Conservation (phyloP, 1,284 basidiomycete genomes). For the Exobasidium cylindrosporum region DNA sequence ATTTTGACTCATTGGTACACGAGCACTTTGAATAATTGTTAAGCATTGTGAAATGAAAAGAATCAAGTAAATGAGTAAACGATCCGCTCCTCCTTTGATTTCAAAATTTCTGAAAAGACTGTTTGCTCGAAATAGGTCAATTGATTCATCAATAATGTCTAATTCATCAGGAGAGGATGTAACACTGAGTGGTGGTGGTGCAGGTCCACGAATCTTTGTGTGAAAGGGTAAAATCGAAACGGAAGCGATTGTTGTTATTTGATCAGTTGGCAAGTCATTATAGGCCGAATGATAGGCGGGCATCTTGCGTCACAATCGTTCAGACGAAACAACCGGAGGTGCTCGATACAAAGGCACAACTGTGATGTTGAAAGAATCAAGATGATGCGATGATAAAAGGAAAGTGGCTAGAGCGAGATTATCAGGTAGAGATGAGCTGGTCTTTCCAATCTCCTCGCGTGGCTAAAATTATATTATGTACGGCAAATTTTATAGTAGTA, state of each 20-base stretch:
- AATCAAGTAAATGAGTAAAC: conserved; percentile 91
- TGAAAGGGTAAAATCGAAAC: conserved; percentile 85
- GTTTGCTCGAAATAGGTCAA: conserved; percentile 97
- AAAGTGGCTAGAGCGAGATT: no score
- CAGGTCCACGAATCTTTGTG: conserved; percentile 85
- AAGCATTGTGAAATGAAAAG: conserved; percentile 98
- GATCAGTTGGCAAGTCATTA: conserved; percentile 71
- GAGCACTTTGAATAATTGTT: conserved; percentile 57
- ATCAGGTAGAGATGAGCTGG: neutral
- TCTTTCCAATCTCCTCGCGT: neutral
- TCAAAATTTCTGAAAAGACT: conserved; percentile 99
- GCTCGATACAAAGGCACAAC: no score
- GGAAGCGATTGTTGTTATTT: conserved; percentile 82
- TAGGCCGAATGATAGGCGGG: conserved; percentile 81
- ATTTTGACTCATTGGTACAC: conserved; percentile 57
- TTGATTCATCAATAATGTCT: conserved; percentile 93
- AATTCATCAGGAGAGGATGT: conserved; percentile 59
- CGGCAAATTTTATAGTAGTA: no score
- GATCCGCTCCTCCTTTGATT: conserved; percentile 94
- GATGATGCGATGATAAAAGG: neutral
- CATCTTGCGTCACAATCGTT: conserved; percentile 16
- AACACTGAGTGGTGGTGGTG: conserved; percentile 61
- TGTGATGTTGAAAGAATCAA: no score
- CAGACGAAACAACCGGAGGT: no score
- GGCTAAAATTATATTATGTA: no score